A percentile compares a stretch with the other conserved stretches of the same genome.
phyloP scores from a whole-genome alignment of 2,329 filamentous ascomycete genomes.

The Arthroderma sp. region DNA sequence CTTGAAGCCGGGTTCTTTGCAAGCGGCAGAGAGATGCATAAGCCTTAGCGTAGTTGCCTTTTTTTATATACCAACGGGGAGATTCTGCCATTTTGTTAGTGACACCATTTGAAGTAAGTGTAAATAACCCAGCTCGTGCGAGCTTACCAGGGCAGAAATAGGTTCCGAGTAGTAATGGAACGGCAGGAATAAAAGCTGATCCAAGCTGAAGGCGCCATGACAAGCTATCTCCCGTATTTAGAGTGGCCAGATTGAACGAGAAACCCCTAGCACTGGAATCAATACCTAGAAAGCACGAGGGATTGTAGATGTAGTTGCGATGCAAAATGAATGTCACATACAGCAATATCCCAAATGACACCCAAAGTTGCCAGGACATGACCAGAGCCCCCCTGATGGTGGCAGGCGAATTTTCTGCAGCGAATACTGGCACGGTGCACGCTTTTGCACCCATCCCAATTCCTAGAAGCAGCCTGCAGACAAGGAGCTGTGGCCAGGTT shows the following conservation, averaged over 20 bases:
- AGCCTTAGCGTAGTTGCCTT: conserved; percentile 47
- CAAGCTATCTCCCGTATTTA: conserved; percentile 40
- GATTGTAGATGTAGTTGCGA: no score
- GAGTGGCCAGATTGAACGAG: conserved; percentile 51
- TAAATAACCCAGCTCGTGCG: no score
- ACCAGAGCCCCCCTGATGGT: conserved; percentile 43
- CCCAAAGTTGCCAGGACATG: conserved; percentile 40
- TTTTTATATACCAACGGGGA: conserved; percentile 55
- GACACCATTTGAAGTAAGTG: no score
- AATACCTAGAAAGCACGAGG: no score
- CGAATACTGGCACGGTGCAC: conserved; percentile 43
- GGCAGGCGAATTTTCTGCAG: conserved; percentile 43
- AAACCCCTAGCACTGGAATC: conserved; percentile 25
- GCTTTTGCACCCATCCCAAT: conserved; percentile 50
- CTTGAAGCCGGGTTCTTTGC: conserved; percentile 46
- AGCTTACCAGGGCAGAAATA: conserved; percentile 41
- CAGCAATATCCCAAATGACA: conserved; percentile 3
- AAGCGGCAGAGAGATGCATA: conserved; percentile 45
- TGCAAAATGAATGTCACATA: neutral
- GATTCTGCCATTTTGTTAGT: conserved; percentile 31
- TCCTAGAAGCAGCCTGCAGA: conserved; percentile 45
- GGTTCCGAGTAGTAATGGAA: conserved; percentile 45
- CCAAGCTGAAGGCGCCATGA: conserved; percentile 53
- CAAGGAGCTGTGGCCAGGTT: conserved; percentile 45
- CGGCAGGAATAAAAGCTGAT: conserved; percentile 51